Percentiles rank a stretch among this genome's conserved stretches.
phyloP scores from a whole-genome alignment of 2,329 filamentous ascomycete species.

The Nannizziopsis arthrosporioides region DNA sequence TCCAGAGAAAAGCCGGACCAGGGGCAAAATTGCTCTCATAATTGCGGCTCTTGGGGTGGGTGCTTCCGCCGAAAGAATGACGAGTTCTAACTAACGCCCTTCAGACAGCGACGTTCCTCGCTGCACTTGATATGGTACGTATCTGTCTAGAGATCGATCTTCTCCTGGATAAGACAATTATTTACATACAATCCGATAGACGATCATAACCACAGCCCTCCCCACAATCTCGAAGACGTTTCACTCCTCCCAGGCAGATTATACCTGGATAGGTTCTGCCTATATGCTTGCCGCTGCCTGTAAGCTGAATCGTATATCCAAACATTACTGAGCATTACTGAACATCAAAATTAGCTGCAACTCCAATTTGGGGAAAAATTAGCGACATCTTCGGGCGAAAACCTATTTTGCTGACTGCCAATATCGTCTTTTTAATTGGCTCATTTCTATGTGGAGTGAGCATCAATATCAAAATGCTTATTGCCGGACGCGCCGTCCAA shows the following conservation, averaged over 20 bases:
- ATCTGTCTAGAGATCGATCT: neutral
- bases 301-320: slow-evolving; percentile 14
- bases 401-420: slow-evolving; percentile 48
- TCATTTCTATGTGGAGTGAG: slow-evolving; percentile 50
- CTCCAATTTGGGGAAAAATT: slow-evolving; percentile 48
- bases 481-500: slow-evolving; percentile 51
- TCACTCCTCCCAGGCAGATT: slow-evolving; percentile 23
- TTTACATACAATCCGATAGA: slow-evolving; percentile 13
- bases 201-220: slow-evolving; percentile 27
- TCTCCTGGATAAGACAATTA: neutral
- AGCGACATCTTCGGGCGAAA: slow-evolving; percentile 59
- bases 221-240: slow-evolving; percentile 26
- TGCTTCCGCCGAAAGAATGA: slow-evolving; percentile 1
- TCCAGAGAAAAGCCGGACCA: slow-evolving; percentile 9
- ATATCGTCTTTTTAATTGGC: slow-evolving; percentile 50
- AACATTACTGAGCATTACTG: slow-evolving; percentile 5
- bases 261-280: slow-evolving; percentile 30
- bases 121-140: slow-evolving; percentile 46
- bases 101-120: slow-evolving; percentile 47
- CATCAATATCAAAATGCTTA: slow-evolving; percentile 49
- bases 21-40: slow-evolving; percentile 14
- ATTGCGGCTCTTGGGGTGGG: slow-evolving; percentile 15
- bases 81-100: neutral
- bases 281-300: slow-evolving; percentile 26
- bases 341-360: slow-evolving; percentile 22